phyloP scores from a whole-genome alignment of 2,329 filamentous ascomycete genomes.

The Pezicula rhizophila region DNA sequence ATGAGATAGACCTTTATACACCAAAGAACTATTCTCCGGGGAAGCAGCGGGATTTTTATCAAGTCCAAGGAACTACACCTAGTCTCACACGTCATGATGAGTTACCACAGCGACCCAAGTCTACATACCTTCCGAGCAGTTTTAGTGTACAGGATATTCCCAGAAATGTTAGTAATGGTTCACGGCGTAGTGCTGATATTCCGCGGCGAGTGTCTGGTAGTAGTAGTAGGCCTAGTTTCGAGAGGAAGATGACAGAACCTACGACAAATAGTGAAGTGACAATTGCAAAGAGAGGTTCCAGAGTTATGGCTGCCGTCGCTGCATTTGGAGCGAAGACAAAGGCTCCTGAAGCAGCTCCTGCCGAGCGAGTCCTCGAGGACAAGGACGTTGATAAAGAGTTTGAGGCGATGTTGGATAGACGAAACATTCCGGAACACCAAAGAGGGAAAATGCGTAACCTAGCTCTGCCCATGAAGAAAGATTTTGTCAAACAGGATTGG shows the following conservation, averaged over 20 bases:
- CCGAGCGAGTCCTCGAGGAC: conserved; percentile 34
- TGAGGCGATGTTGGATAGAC: conserved; percentile 67
- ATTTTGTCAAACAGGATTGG: conserved; percentile 89
- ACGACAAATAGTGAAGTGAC: conserved; percentile 21
- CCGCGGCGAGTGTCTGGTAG: conserved; percentile 17
- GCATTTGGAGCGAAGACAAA: conserved; percentile 50
- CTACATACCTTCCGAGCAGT: conserved; percentile 27
- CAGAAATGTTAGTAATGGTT: conserved; percentile 20
- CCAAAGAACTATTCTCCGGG: conserved; percentile 23
- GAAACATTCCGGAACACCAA: conserved; percentile 92
- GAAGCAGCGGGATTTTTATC: conserved; percentile 25
- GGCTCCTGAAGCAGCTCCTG: conserved; percentile 23
- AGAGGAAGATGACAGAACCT: conserved; percentile 17
- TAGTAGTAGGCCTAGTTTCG: conserved; percentile 18
- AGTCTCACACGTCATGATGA: conserved; percentile 19
- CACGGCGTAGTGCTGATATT: conserved; percentile 22
- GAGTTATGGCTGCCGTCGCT: conserved; percentile 60
- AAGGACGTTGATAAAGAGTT: conserved; percentile 51
- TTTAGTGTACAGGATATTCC: conserved; percentile 28
- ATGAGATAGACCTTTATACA: conserved; percentile 28
- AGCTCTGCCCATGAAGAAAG: conserved; percentile 84
- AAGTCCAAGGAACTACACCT: conserved; percentile 19
- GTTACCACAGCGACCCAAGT: conserved; percentile 19
- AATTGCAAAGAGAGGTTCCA: conserved; percentile 40
- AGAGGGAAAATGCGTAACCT: conserved; percentile 90